Base-by-base conservation (phyloP, 345 rosid genomes). In the Raphanus raphanistrum region DNA sequence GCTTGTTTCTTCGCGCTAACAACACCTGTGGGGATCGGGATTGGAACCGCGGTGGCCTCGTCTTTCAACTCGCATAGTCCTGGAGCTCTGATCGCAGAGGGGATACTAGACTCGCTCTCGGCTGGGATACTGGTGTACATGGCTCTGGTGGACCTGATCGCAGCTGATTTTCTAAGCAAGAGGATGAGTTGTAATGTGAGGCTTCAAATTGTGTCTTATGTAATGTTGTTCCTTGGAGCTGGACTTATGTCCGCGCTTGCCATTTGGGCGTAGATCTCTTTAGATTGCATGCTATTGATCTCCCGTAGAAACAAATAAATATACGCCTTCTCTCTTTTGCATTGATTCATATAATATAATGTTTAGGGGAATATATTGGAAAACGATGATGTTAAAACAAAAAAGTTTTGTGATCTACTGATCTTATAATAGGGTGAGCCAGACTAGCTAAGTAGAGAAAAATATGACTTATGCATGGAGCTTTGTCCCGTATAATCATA, bases 141-240 rank as follows among this genome's bases (percentile, higher is more conserved):
- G 97, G 94, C 99, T 32, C 85, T 92, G 26, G 98, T 89, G 28
- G 99, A 92, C 75, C 87, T 95, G n/a, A 88, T 92, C 8, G 99
- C 99, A 16, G 96, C 97, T 1, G 98, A 92, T 82, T 95, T 92
- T 72, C 84, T 90, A 0, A 90, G 98, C 60, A 90, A 88, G 84
- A 90, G 90, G 79, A 95, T 89, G 99, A 89, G 97, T 60, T 92
- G 97, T 86, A 91, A 95, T 70, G 75, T 90, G 66, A 92, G 98
- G 63, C 89, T 92, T 66, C 97, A 91, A 76, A 73, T 90, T 4
- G 93, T 83, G 31, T 87, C 97, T 52, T 90, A 91, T 81, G 59
- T 73, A 45, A 88, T 86, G 89, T 92, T 95, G 68, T 90, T 92
- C 82, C 85, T 95, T n/a, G 98, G 98, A 29, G 96, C 98, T 75